Evolutionary conservation across 768 basidiomycete species (phyloP), one percentile per base, ranked within the genome.

Genomic region (Multifurca ochricompacta): DNA sequence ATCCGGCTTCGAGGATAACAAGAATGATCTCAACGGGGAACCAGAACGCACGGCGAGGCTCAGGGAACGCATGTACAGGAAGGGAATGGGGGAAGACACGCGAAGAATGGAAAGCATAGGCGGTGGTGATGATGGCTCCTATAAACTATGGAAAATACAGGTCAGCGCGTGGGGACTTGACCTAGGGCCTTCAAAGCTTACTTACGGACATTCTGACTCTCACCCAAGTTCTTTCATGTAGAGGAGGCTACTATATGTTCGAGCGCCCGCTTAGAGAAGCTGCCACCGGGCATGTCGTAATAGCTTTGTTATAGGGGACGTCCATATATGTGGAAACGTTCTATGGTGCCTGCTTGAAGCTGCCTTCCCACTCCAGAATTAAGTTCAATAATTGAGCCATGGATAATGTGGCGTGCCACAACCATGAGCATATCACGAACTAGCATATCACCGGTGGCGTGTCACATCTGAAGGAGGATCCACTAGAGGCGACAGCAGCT

Each of bases 21-120:
- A 84, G 68, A 37, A 81, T 73, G 43, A 88, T 63, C 67, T 87
- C 86, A 57, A 83, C 71, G 9, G 86, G 86, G 36, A 87, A 56
- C 57, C 47, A 60, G 50, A 34, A 37, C 10, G 9, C 10, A 6
- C 16, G 30, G 16, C 44, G 21, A 11, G 28, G 44, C 14, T 31
- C 28, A 7, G 14, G 4, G 19, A 27, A 23, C 14, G 4, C 16
- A 35, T 11, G 21, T 35, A 27, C 25, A 1, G 50, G 32, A n/a
- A 34, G 25, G 1, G 16, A 5, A 25, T 16, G 9, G 10, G 21
- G n/a, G 21, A 25, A 32, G 27, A n/a, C 21, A 19, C 19, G 7
- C 30, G 28, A 41, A 19, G 11, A n/a, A 6, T 28, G 39, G 6
- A 51, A 9, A 1, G 32, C 6, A 6, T 13, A 13, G n/a, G 25